phyloP scores from a whole-genome alignment of 202 grass and related monocot species.

The Bolboschoenoplectus hybrid region DNA sequence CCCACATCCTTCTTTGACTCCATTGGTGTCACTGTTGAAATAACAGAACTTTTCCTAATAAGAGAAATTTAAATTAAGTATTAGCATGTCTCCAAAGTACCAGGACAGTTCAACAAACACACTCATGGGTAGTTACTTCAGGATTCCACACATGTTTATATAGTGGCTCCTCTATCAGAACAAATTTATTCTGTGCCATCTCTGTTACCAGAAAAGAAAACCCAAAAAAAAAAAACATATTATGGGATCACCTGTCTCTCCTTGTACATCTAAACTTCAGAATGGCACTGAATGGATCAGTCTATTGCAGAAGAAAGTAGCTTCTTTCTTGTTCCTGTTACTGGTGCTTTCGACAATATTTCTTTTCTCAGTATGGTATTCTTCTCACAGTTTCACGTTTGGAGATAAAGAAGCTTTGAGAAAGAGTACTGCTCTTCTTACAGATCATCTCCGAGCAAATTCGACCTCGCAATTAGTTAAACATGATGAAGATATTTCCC shows the following conservation, averaged over 20 bases:
- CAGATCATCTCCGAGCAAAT: constrained; percentile 17
- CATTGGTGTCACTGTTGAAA: background rate
- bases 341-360: constrained; percentile 16
- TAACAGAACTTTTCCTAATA: background rate
- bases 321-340: constrained; percentile 25
- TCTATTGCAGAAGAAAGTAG: constrained; percentile 35
- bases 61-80: background rate
- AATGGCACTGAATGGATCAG: constrained; percentile 36
- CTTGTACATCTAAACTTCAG: constrained; percentile 19
- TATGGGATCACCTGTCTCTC: constrained; percentile 36
- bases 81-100: constrained; percentile 2
- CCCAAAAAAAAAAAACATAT: background rate
- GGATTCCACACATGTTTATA: constrained; percentile 12
- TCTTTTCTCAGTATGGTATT: constrained; percentile 30
- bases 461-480: background rate
- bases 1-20: background rate
- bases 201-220: background rate
- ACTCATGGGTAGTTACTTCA: background rate
- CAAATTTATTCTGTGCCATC: background rate
- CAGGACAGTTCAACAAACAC: constrained; percentile 25
- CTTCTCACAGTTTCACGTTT: constrained; percentile 25
- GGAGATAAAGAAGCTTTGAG: constrained; percentile 26
- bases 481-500: background rate
- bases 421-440: constrained; percentile 2
- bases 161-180: background rate